A percentile compares a stretch with the other conserved stretches of the same genome.
These are phyloP conservation scores for Chiua virens DNA, from an alignment of 768 basidiomycete species.

Conservation along the genomic window DNA sequence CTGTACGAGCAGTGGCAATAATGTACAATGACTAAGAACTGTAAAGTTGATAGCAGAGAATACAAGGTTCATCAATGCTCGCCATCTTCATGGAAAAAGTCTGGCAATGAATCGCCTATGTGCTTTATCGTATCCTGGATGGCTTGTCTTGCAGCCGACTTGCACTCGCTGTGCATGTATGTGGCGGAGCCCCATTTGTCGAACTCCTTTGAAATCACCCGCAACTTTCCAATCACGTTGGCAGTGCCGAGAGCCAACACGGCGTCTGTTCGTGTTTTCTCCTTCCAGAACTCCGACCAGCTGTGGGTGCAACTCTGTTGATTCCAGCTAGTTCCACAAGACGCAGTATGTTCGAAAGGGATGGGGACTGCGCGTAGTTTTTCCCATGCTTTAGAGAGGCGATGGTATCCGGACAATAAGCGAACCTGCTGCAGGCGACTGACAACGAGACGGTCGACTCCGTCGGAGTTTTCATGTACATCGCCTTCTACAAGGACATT, in stretches of 20 bases:
- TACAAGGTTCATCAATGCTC: constrained; percentile 23
- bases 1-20: background rate
- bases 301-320: constrained; percentile 70
- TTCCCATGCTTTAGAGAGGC: constrained; percentile 68
- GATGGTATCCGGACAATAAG: constrained; percentile 67
- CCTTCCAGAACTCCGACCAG: constrained; percentile 81
- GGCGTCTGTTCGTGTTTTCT: constrained; percentile 61
- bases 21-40: background rate
- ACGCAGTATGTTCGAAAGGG: constrained; percentile 60
- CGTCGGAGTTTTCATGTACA: constrained; percentile 33
- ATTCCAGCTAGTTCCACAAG: constrained; percentile 70
- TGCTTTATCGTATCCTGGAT: constrained; percentile 55
- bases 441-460: constrained; percentile 50
- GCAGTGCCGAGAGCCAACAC: constrained; percentile 60
- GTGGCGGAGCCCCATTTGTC: constrained; percentile 69
- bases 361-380: constrained; percentile 55
- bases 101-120: constrained; percentile 59
- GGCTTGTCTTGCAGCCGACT: constrained; percentile 53
- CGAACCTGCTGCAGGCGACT: constrained; percentile 61
- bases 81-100: constrained; percentile 53
- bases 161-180: constrained; percentile 81
- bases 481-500: constrained; percentile 31
- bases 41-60: no score
- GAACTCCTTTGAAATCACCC: constrained; percentile 62
- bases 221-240: constrained; percentile 67